These are phyloP conservation scores for Ceratobasidium sp. DNA, from an alignment of 1,284 basidiomycete genomes.

Conservation along the genomic window DNA sequence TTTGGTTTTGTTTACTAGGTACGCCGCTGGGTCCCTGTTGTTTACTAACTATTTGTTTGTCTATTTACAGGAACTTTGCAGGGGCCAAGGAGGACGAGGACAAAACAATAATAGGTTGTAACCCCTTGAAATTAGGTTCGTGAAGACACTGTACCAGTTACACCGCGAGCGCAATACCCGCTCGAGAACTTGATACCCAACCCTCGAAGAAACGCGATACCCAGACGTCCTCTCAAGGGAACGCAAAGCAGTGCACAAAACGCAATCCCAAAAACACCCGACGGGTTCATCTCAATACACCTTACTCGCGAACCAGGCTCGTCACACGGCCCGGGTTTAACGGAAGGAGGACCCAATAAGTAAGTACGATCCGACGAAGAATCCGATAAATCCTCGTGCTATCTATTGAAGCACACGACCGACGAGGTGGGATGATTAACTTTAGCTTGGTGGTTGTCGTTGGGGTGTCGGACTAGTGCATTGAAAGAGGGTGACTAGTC, in stretches of 20 bases:
- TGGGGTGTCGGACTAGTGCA: not conserved
- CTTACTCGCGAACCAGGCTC: not conserved
- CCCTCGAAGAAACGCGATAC: no score
- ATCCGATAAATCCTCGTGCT: slow-evolving; percentile 8
- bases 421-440: no score
- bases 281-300: not conserved
- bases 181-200: not conserved
- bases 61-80: no score
- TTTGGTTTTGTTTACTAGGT: no score
- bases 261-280: not conserved
- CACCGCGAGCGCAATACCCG: not conserved
- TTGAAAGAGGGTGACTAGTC: not conserved
- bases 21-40: no score
- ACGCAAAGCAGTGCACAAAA: no score
- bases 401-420: not conserved
- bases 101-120: no score
- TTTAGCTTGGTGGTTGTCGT: not conserved
- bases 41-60: no score
- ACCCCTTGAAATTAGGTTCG: no score
- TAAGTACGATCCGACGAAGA: not conserved
- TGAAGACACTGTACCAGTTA: slow-evolving; percentile 3
- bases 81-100: no score
- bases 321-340: not conserved
- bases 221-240: no score
- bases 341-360: not conserved